A percentile compares a stretch with the other conserved stretches of the same genome.
phyloP scores from a whole-genome alignment of 1,139 yeast genomes.

The Entelexis paramagnoliae region DNA sequence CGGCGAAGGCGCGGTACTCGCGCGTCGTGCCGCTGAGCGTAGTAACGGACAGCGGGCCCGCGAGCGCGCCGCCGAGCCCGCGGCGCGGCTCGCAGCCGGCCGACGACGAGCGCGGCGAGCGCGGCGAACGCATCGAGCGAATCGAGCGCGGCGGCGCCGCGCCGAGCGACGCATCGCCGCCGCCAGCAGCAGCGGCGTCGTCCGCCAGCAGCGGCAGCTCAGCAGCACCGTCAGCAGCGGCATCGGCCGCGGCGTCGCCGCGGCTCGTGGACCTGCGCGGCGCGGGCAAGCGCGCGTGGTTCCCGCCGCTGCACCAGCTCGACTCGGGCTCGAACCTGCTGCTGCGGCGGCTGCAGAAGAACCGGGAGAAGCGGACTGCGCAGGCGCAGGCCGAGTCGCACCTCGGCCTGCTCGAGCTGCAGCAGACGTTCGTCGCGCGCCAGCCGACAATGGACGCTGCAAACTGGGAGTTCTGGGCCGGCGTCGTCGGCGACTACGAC shows the following conservation, averaged over 20 bases:
- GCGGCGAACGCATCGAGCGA: no score
- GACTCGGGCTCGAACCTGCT: slow-evolving; percentile 18
- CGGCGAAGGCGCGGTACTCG: not conserved
- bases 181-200: not conserved
- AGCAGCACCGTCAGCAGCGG: not conserved
- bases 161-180: no score
- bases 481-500: slow-evolving; percentile 63
- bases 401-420: slow-evolving; percentile 52
- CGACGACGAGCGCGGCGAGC: no score
- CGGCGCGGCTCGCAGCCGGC: not conserved
- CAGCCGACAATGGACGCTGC: slow-evolving; percentile 26
- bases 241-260: not conserved
- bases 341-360: slow-evolving; percentile 24
- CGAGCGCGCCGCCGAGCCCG: not conserved
- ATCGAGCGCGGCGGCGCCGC: not conserved
- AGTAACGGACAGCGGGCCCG: not conserved
- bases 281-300: slow-evolving; percentile 16
- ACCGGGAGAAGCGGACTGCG: slow-evolving; percentile 15
- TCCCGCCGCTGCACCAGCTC: slow-evolving; percentile 12
- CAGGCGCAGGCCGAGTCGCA: slow-evolving; percentile 39
- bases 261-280: slow-evolving; percentile 18
- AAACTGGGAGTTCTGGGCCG: slow-evolving; percentile 89
- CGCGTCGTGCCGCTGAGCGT: slow-evolving; percentile 7
- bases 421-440: slow-evolving; percentile 48
- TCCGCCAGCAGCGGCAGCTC: not conserved